phyloP scores from a whole-genome alignment of 1,284 basidiomycete species.

The Sanguinoderma infundibulare region DNA sequence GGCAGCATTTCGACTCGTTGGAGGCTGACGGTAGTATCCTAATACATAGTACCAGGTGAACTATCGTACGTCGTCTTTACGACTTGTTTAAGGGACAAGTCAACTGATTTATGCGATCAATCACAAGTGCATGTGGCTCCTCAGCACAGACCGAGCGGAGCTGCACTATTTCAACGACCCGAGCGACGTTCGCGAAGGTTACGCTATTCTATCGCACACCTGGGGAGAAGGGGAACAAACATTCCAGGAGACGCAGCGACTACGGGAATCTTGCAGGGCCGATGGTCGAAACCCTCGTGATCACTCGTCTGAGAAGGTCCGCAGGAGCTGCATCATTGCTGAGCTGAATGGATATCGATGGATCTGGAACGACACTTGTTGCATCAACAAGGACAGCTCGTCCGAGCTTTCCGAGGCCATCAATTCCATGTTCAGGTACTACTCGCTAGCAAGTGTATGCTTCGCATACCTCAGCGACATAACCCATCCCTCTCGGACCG shows the following conservation, averaged over 20 bases:
- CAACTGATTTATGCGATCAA: no score
- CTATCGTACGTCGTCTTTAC: no score
- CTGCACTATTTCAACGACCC: not conserved
- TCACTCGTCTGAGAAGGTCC: not conserved
- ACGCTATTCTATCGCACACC: conserved; percentile 8
- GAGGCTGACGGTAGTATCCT: no score
- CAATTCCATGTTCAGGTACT: no score
- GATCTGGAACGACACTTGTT: conserved; percentile 10
- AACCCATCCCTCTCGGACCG: no score
- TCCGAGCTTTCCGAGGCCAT: conserved; percentile 8
- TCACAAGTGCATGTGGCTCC: not conserved
- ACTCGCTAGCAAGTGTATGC: not conserved
- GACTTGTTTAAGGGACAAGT: no score
- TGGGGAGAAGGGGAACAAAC: conserved; percentile 3
- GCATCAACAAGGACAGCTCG: conserved; percentile 9
- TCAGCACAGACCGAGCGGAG: not conserved
- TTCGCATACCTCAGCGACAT: conserved; percentile 6
- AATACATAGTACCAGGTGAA: no score
- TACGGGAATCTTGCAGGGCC: no score
- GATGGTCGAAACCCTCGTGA: not conserved
- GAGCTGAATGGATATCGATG: conserved; percentile 1
- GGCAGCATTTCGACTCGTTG: no score
- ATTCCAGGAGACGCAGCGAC: not conserved
- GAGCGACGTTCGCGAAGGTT: not conserved
- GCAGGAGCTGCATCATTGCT: not conserved